Evolutionary conservation across 495 filamentous ascomycete species (phyloP), one percentile per base, ranked within the genome.

Genomic region (Aspergillus kassunensis): DNA sequence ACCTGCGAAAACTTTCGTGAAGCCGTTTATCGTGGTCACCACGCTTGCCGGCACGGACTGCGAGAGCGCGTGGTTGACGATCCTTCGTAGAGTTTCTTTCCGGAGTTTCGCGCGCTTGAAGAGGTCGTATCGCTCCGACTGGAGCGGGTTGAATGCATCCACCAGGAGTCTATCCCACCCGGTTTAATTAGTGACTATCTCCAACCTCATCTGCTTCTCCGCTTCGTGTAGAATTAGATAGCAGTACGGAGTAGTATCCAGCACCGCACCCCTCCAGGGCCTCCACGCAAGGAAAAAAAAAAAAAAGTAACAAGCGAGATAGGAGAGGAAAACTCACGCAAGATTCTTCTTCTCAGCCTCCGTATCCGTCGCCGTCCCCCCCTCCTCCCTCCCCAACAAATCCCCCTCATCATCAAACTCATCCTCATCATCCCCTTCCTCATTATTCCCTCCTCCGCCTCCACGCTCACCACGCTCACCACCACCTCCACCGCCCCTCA

Each of bases 11-110:
- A 90, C 78, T 66, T 96, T 96, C 27, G 86, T 84, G 48, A 88
- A 89, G 3, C 86, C 82, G 43, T 86, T 87, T 59, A 95, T 85
- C 20, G 85, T 88, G 18, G 85, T 85, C 33, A 92, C 83, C 23
- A 95, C 86, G 43, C 80, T 84, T 12, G 80, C 77, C 4, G 89
- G 86, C 3, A 91, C 89, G 16, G 89, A 93, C 66, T 96, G 91
- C 1, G 87, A 90, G 11, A 95, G 83, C 34, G 89, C 90, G 56
- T 91, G 88, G 58, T 96, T 96, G 64, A 89, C 82, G 55, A 90
- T 85, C 73, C 89, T 64, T 15, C 80, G 77, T 9, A 84, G 74
- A 1, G 78, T 79, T 51, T 80, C 78, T 47, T 83, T 83, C 25
- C 77, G 71, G 36, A 96, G 71, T 54, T 87, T 90, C 10, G 80